Conservation (phyloP, 1,284 basidiomycete species). For the Trichosporon inkin region DNA sequence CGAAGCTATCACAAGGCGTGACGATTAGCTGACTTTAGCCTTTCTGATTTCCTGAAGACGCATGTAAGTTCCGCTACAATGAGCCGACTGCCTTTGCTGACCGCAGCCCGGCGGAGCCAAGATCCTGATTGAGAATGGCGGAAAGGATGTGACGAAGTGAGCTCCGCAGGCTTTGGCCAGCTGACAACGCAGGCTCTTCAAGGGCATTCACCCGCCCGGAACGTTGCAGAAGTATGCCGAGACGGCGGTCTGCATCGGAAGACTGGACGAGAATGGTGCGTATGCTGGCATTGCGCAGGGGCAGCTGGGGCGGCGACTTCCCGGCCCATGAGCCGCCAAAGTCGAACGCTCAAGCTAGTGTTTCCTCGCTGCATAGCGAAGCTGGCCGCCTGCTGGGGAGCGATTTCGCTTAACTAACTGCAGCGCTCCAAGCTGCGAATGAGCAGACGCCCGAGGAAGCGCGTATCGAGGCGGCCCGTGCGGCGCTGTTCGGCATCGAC, state of each 20-base stretch:
- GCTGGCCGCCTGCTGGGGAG: conserved; percentile 51
- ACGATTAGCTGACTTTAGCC: conserved; percentile 21
- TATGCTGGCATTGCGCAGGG: too few relatives aligned
- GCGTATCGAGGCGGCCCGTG: conserved; percentile 27
- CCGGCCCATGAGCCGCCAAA: too few relatives aligned
- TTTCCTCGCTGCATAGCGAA: too few relatives aligned
- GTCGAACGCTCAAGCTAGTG: too few relatives aligned
- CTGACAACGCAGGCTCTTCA: conserved; percentile 22
- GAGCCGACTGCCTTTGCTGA: neutral
- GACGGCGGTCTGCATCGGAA: conserved; percentile 62
- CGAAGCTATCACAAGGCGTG: neutral
- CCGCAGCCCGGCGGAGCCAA: conserved; percentile 35
- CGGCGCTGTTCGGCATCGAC: conserved; percentile 32
- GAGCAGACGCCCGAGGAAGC: conserved; percentile 18
- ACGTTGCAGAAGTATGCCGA: conserved; percentile 30
- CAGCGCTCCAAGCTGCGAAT: conserved; percentile 11
- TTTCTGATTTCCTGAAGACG: conserved; percentile 27
- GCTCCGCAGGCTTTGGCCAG: conserved; percentile 8
- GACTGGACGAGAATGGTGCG: conserved; percentile 75
- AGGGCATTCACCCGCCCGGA: conserved; percentile 26
- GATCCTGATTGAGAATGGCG: conserved; percentile 34
- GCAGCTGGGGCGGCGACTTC: too few relatives aligned
- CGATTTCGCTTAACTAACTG: conserved; percentile 6
- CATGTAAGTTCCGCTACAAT: conserved; percentile 20
- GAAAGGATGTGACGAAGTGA: conserved; percentile 33